Percentiles rank a stretch among this genome's conserved stretches.
These are phyloP conservation scores for Agaricales sp. DNA, from an alignment of 1,284 basidiomycete genomes.

Conservation along the genomic window DNA sequence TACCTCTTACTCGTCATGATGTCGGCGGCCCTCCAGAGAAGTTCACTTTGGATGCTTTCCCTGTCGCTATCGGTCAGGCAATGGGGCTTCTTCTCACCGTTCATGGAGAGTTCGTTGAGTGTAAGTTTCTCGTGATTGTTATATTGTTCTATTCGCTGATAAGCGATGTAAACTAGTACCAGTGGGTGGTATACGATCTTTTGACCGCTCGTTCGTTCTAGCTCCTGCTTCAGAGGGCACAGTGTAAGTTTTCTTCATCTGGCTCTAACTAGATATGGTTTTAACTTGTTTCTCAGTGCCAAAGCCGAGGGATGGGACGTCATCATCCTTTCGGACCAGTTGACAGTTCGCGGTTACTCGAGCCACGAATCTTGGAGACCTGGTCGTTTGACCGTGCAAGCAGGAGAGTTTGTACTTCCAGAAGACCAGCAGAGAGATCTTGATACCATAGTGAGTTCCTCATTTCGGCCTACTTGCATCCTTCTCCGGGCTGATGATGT, in stretches of 20 bases:
- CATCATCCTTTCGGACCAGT: slow-evolving; percentile 81
- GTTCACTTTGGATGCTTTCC: slow-evolving; percentile 88
- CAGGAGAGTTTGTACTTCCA: slow-evolving; percentile 20
- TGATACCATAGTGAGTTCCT: slow-evolving; percentile 42
- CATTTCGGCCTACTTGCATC: too few species aligned
- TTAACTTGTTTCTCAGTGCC: too few species aligned
- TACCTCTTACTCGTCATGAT: slow-evolving; percentile 79
- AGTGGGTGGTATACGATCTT: slow-evolving; percentile 72
- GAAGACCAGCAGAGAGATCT: slow-evolving; percentile 41
- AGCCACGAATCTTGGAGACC: slow-evolving; percentile 71
- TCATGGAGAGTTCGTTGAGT: slow-evolving; percentile 89
- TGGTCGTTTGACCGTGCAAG: slow-evolving; percentile 62
- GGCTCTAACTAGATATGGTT: too few species aligned
- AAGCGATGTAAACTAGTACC: slow-evolving; percentile 38
- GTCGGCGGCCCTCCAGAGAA: slow-evolving; percentile 64
- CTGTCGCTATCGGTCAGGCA: slow-evolving; percentile 50
- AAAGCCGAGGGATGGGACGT: slow-evolving; percentile 83
- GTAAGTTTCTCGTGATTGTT: slow-evolving; percentile 33
- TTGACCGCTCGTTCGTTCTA: slow-evolving; percentile 88
- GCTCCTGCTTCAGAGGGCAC: slow-evolving; percentile 75
- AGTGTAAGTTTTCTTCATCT: slow-evolving; percentile 40
- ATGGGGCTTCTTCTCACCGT: slow-evolving; percentile 72
- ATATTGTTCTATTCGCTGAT: neutral
- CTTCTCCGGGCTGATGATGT: slow-evolving; percentile 5
- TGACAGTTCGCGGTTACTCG: slow-evolving; percentile 78